A percentile compares a stretch with the other conserved stretches of the same genome.
Evolutionary conservation across 2,329 filamentous ascomycete species (phyloP).

Genomic region (Aspergillus japonicus): DNA sequence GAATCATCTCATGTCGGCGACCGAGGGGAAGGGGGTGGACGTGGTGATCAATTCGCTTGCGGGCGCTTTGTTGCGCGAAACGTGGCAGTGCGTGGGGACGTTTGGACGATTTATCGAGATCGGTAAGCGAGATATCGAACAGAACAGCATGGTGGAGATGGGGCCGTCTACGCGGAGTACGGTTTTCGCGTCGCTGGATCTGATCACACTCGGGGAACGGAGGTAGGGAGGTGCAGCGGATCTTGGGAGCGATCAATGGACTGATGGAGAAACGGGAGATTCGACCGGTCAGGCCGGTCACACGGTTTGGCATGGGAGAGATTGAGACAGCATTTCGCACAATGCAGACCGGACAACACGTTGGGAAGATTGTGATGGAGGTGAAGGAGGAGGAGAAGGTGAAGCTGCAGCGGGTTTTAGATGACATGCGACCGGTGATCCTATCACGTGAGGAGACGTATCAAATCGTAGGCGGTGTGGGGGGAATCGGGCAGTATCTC

Average conservation of each 20-base stretch:
- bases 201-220: background rate
- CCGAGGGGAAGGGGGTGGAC: constrained; percentile 26
- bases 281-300: constrained; percentile 9
- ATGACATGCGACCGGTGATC: background rate
- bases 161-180: constrained; percentile 13
- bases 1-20: constrained; percentile 17
- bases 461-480: constrained; percentile 20
- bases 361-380: constrained; percentile 39
- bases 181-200: constrained; percentile 7
- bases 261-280: constrained; percentile 4
- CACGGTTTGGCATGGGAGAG: constrained; percentile 1
- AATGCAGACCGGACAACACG: constrained; percentile 37
- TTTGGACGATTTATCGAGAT: constrained; percentile 27
- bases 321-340: constrained; percentile 27
- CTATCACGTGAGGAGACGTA: constrained; percentile 8
- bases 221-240: background rate
- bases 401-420: background rate
- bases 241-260: constrained; percentile 14
- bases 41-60: constrained; percentile 30
- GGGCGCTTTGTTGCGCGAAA: constrained; percentile 25
- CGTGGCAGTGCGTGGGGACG: constrained; percentile 24
- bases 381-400: background rate
- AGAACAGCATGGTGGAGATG: constrained; percentile 14
- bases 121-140: constrained; percentile 21
- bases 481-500: constrained; percentile 16